Evolutionary conservation across 805 yeast species (phyloP).

Genomic region (Phaffomyces thermotolerans): DNA sequence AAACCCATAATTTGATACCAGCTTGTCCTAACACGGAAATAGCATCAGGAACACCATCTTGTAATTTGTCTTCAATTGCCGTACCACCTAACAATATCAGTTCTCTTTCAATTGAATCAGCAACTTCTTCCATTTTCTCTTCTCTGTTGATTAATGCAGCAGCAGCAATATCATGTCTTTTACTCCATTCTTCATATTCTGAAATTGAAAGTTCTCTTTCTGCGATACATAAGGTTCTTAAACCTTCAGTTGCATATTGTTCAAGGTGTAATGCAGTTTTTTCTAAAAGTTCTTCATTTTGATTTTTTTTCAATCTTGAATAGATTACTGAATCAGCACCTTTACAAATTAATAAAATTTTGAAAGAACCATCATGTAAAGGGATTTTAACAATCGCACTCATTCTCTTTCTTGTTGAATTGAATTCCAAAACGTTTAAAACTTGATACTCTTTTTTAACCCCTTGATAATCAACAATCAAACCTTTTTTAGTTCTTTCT

Average conservation of each 20-base stretch:
- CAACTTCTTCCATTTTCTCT: slow-evolving; percentile 64
- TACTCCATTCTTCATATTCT: slow-evolving; percentile 58
- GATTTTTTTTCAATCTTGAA: slow-evolving; percentile 48
- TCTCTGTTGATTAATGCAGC: slow-evolving; percentile 60
- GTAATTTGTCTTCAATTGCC: slow-evolving; percentile 79
- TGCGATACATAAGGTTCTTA: slow-evolving; percentile 76
- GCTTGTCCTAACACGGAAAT: slow-evolving; percentile 63
- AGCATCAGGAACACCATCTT: slow-evolving; percentile 82
- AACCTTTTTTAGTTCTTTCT: slow-evolving; percentile 61
- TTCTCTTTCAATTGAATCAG: slow-evolving; percentile 64
- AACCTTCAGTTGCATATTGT: slow-evolving; percentile 75
- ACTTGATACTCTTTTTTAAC: slow-evolving; percentile 62
- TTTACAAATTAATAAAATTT: slow-evolving; percentile 62
- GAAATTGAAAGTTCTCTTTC: slow-evolving; percentile 58
- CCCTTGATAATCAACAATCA: slow-evolving; percentile 64
- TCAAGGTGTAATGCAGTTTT: slow-evolving; percentile 69
- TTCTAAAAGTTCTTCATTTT: slow-evolving; percentile 40
- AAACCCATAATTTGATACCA: slow-evolving; percentile 79
- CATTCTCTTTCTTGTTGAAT: slow-evolving; percentile 84
- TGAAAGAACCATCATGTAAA: slow-evolving; percentile 35
- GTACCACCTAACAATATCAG: slow-evolving; percentile 71
- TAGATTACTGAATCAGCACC: slow-evolving; percentile 83
- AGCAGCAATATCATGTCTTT: slow-evolving; percentile 55
- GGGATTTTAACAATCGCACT: slow-evolving; percentile 73
- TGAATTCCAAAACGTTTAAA: slow-evolving; percentile 66